Conservation (phyloP, 768 basidiomycete genomes). For the Sporobolomyces pararoseus region DNA sequence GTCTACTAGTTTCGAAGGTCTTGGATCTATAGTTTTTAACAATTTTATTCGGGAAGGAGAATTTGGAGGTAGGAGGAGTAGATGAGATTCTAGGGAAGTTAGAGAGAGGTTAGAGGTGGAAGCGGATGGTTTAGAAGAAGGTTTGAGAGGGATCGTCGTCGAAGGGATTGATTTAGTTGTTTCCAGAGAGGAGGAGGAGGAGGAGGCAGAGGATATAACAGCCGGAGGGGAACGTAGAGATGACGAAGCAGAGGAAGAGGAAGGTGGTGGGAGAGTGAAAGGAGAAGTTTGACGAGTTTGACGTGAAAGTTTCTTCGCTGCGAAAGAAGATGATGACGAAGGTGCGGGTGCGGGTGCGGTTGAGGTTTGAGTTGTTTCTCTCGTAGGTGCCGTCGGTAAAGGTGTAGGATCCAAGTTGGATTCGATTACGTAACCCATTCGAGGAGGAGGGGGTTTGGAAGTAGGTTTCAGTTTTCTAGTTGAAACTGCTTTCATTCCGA, state of each 20-base stretch:
- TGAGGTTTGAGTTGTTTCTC: background rate
- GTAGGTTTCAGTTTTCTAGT: constrained; percentile 9
- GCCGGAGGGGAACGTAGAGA: background rate
- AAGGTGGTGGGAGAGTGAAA: background rate
- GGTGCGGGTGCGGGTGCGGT: background rate
- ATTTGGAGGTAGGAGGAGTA: background rate
- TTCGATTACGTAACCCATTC: too few relatives aligned
- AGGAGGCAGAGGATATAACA: background rate
- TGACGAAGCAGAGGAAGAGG: background rate
- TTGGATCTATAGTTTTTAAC: background rate
- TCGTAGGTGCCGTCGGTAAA: background rate
- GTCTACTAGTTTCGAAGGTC: background rate
- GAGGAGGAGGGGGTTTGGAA: background rate
- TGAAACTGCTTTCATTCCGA: constrained; percentile 12
- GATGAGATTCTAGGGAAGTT: constrained; percentile 10
- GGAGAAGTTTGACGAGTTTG: background rate
- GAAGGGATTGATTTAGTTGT: background rate
- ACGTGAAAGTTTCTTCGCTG: constrained; percentile 16
- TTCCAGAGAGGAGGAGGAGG: background rate
- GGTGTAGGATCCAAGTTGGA: background rate
- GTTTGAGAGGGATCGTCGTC: too few relatives aligned
- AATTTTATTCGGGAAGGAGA: background rate
- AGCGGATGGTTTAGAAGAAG: too few relatives aligned
- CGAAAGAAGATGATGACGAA: constrained; percentile 1
- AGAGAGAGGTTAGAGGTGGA: background rate